Base-by-base conservation (phyloP, 1,284 basidiomycete genomes). In the Ceratorhiza oryzae-sativae region DNA sequence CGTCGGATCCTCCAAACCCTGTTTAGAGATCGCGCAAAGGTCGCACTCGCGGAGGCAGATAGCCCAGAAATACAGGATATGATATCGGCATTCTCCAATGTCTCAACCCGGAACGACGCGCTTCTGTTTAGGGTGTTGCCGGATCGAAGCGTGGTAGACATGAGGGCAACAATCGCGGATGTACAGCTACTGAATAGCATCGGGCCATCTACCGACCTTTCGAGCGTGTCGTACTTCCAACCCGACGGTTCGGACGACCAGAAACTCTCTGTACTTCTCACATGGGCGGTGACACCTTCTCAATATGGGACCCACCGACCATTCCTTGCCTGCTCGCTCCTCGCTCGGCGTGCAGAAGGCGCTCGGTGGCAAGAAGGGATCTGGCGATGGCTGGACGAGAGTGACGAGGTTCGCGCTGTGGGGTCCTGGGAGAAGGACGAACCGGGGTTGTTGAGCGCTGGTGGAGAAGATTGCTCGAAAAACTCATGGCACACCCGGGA, bases 271-370 rank as follows among this genome's bases (percentile, higher is more conserved):
- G 87, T 90, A 70, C 85, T 96, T 1, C 85, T 97, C 30, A 92
- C 91, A 0, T 97, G 94, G 95, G 88, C 90, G 74, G 90, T 95
- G 70, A 93, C 93, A 0, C 86, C 90, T 6, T 84, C 92, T 34
- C 93, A 94, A 79, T 92, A 92, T 68, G 94, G 94, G 1, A 87
- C 91, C 51, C 94, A 95, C 77, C 87, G 95, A 25, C 89, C 92
- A 3, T 93, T 92, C 76, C 92, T 89, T 15, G 92, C 90, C 0
- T 88, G 88, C 18, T 91, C 91, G 3, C 82, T 97, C 46, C 86
- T 96, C 60, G 85, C 84, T 20, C 84, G 86, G 49, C 93, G 92
- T 86, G 84, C 88, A 55, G 87, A 88, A 70, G 88, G 58, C 10
- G 72, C 63, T 10, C 84, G 86, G 51, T 94, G 92, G 86, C 84